phyloP scores from a whole-genome alignment of 176 grass and related monocot species.

The Oryza punctata region DNA sequence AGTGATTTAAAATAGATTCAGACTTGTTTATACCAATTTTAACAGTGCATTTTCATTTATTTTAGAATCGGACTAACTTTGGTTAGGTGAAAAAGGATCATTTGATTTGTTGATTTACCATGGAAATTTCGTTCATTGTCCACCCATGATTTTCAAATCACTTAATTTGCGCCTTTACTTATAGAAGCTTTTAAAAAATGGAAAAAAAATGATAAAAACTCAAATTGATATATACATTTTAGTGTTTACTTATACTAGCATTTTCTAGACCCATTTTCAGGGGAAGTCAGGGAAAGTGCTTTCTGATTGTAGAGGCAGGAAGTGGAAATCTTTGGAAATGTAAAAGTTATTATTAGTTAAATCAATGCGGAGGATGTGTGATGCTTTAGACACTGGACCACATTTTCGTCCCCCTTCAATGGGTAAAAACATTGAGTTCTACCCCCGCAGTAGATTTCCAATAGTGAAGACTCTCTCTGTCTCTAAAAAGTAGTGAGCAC shows the following conservation, averaged over 20 bases:
- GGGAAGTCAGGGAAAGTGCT: too few relatives aligned
- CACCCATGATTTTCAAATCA: not conserved
- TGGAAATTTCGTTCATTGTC: not conserved
- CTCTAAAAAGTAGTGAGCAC: not conserved
- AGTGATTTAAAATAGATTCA: not conserved
- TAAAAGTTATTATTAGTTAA: not conserved
- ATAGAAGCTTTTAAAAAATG: not conserved
- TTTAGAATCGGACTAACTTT: not conserved
- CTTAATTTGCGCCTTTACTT: not conserved
- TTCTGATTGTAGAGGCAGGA: not conserved
- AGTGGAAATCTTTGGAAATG: not conserved
- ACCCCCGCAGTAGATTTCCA: not conserved
- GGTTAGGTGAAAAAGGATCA: not conserved
- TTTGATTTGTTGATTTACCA: not conserved
- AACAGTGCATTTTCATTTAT: too few relatives aligned
- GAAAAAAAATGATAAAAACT: not conserved
- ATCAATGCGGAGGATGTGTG: constrained; percentile 25
- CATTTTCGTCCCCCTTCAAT: not conserved
- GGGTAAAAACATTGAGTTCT: constrained; percentile 12
- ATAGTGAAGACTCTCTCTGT: not conserved
- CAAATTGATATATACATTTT: not conserved
- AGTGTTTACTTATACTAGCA: not conserved
- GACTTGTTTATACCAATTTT: not conserved
- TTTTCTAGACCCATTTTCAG: not conserved
- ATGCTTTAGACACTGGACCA: constrained; percentile 28